Evolutionary conservation across 441 rosid genomes (phyloP).

Genomic region (Gossypium trilobum): DNA sequence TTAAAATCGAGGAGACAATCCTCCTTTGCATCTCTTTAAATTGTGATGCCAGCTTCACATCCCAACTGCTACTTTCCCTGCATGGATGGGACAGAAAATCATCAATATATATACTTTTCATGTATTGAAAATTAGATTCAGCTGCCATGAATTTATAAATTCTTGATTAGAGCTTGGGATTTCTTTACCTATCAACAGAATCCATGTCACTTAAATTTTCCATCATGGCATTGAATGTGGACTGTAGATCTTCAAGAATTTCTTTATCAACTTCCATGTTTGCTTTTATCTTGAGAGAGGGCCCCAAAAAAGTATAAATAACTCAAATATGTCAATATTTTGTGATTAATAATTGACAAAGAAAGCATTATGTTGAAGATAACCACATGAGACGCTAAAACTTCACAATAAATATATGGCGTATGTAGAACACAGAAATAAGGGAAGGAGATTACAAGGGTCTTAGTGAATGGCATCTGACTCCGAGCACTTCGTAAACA

Average conservation of each 20-base stretch:
- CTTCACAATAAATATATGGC: neutral
- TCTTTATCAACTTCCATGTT: slow-evolving; percentile 54
- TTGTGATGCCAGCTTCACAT: slow-evolving; percentile 50
- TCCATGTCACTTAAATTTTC: slow-evolving; percentile 51
- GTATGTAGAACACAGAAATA: slow-evolving; percentile 12
- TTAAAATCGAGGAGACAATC: slow-evolving; percentile 56
- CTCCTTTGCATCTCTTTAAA: slow-evolving; percentile 49
- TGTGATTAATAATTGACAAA: neutral
- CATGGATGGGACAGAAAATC: neutral
- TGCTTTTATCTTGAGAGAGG: slow-evolving; percentile 34
- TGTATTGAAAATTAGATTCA: neutral
- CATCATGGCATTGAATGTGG: slow-evolving; percentile 56
- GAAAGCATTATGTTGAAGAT: neutral
- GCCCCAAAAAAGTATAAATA: neutral
- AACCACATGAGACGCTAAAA: neutral
- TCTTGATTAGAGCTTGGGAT: neutral
- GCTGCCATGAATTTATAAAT: slow-evolving; percentile 6
- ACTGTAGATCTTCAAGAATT: slow-evolving; percentile 49
- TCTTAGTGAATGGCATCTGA: slow-evolving; percentile 14
- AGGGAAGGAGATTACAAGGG: slow-evolving; percentile 35
- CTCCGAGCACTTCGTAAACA: slow-evolving; percentile 46
- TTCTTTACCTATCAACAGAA: slow-evolving; percentile 33
- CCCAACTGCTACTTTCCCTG: slow-evolving; percentile 51
- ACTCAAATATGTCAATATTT: neutral
- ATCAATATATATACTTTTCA: neutral